Evolutionary conservation across 2,329 filamentous ascomycete species (phyloP).

Genomic region (Cytospora paraplurivora): DNA sequence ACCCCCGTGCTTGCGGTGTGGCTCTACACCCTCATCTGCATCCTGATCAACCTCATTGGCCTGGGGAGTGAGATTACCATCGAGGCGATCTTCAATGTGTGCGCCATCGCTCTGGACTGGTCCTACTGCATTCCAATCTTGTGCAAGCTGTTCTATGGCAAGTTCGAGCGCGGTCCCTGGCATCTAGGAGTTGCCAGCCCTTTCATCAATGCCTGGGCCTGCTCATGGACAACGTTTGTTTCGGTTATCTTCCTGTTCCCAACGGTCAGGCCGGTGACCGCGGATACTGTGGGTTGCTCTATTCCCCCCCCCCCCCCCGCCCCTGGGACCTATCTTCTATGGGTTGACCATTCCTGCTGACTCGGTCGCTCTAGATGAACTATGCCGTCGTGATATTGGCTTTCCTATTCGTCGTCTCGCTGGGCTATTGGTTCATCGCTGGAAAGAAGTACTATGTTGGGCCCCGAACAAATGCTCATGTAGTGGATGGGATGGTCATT

Average conservation of each 20-base stretch:
- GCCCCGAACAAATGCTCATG: constrained; percentile 40
- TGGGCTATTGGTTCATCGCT: constrained; percentile 48
- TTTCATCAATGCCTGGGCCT: constrained; percentile 51
- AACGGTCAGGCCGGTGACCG: constrained; percentile 47
- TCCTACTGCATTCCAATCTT: constrained; percentile 59
- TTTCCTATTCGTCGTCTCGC: constrained; percentile 47
- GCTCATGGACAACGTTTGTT: constrained; percentile 55
- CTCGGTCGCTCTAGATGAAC: constrained; percentile 48
- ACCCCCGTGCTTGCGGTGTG: constrained; percentile 58
- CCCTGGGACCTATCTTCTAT: neutral
- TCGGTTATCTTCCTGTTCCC: constrained; percentile 57
- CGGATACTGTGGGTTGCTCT: constrained; percentile 44
- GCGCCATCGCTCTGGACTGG: constrained; percentile 57
- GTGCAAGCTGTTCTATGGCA: constrained; percentile 52
- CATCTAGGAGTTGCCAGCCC: constrained; percentile 47
- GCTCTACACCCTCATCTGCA: constrained; percentile 56
- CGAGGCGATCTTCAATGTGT: constrained; percentile 55
- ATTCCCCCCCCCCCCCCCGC: neutral
- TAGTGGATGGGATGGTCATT: constrained; percentile 34
- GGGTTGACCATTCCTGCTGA: neutral
- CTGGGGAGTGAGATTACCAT: constrained; percentile 58
- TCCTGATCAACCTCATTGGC: constrained; percentile 60
- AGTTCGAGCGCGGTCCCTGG: constrained; percentile 56
- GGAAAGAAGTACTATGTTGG: constrained; percentile 53
- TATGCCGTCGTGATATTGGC: constrained; percentile 55